Evolutionary conservation across 2,329 filamentous ascomycete species (phyloP), one percentile per base, ranked within the genome.

Genomic region (Arthrobotrys musiformis): DNA sequence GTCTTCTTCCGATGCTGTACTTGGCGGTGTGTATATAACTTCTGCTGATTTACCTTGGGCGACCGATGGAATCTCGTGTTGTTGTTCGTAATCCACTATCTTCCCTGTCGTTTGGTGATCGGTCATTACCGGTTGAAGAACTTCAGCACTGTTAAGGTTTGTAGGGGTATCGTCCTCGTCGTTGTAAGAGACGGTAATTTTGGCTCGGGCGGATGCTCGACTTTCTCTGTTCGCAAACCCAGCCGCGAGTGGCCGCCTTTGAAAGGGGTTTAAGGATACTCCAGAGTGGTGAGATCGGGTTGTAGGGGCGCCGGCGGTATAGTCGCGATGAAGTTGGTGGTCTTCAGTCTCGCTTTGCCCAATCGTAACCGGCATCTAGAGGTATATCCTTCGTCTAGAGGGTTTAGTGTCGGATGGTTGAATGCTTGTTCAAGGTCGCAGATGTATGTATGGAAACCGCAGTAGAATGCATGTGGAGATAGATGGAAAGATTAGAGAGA

Each of bases 1-100:
- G 73, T 78, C 73, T n/a, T 72, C 68, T 63, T 78, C 73, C 8
- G 73, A 78, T 24, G 73, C 73, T n/a, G 73, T 78, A 67, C 73
- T 78, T 13, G 73, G 73, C 22, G 73, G 73, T n/a, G 73, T 78
- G 52, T 78, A 78, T 3, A 78, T 72, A 11, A 78, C 73, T 13
- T 78, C 72, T 37, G 63, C 42, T 5, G 56, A 50, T 42, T 76
- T 76, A 48, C 35, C 72, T 15, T 69, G 54, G 42, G 64, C 64
- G 72, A 76, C 64, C 72, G 72, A 48, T 62, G 58, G 63, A 37
- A 64, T 76, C 64, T 66, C 72, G 72, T 66, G 72, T 76, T 70
- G 72, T 76, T 69, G 46, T 40, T n/a, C 54, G 63, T 76, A 48
- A 22, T 69, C 64, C 37, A 58, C 37, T 58, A 76, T 76, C 28